A percentile compares a stretch with the other conserved stretches of the same genome.
These are phyloP conservation scores for Picea abies DNA, from an alignment of 83 land plant genomes.

Conservation along the genomic window DNA sequence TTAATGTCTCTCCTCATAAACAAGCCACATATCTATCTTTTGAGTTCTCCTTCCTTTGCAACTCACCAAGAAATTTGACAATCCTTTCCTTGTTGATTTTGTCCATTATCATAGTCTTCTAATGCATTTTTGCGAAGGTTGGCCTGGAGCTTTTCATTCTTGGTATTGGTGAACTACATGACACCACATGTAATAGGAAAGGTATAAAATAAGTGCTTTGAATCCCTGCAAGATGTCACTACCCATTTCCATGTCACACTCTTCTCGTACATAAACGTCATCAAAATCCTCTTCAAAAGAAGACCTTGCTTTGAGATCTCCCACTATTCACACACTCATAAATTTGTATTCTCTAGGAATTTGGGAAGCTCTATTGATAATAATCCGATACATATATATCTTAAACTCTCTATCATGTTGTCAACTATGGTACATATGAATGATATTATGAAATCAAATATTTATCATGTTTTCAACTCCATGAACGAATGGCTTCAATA, in stretches of 20 bases:
- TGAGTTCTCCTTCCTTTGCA: conserved; percentile 84
- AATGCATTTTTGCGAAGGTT: conserved; percentile 54
- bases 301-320: no score
- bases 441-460: no score
- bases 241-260: conserved; percentile 91
- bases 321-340: no score
- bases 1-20: conserved; percentile 87
- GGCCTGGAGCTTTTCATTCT: conserved; percentile 59
- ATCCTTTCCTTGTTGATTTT: conserved; percentile 76
- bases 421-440: no score
- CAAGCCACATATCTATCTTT: conserved; percentile 93
- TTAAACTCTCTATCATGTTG: no score
- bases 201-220: conserved; percentile 76
- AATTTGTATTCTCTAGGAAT: no score
- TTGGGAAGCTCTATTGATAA: no score
- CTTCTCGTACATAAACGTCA: conserved; percentile 87
- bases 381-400: no score
- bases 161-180: conserved; percentile 76
- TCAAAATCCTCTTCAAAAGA: background rate
- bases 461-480: no score
- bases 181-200: conserved; percentile 82
- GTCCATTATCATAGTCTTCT: conserved; percentile 73
- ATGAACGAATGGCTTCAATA: no score
- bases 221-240: conserved; percentile 59
- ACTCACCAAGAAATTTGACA: conserved; percentile 73